Conservation (phyloP, 345 rosid genomes). For the Cardamine chenopodiifolia region DNA sequence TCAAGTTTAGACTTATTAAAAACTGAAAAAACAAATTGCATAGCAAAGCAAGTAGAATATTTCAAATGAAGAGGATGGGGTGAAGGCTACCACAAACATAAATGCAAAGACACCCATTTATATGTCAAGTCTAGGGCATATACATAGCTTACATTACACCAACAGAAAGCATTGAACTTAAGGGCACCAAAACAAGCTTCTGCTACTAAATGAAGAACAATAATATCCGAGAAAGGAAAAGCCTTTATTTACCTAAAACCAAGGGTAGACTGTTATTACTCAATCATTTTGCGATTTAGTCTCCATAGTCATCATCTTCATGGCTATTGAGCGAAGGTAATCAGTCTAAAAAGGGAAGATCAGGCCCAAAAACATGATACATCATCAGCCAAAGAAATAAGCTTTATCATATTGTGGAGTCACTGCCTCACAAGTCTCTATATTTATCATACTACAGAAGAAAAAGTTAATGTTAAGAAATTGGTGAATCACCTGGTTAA, state of each 20-base stretch:
- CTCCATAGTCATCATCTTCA: constrained; percentile 71
- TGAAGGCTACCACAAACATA: no score
- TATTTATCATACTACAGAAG: background rate
- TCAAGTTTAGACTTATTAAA: background rate
- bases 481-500: constrained; percentile 51
- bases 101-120: no score
- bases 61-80: no score
- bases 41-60: no score
- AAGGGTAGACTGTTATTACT: constrained; percentile 41
- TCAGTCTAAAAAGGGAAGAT: constrained; percentile 49
- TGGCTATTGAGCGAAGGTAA: constrained; percentile 64
- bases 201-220: background rate
- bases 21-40: background rate
- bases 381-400: background rate
- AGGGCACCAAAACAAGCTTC: background rate
- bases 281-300: constrained; percentile 52
- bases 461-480: background rate
- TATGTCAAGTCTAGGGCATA: background rate
- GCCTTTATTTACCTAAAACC: constrained; percentile 35
- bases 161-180: background rate
- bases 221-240: background rate
- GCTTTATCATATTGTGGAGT: background rate
- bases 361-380: background rate
- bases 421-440: background rate
- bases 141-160: background rate